Conservation (phyloP, 768 basidiomycete species). For the Suillus variegatus region DNA sequence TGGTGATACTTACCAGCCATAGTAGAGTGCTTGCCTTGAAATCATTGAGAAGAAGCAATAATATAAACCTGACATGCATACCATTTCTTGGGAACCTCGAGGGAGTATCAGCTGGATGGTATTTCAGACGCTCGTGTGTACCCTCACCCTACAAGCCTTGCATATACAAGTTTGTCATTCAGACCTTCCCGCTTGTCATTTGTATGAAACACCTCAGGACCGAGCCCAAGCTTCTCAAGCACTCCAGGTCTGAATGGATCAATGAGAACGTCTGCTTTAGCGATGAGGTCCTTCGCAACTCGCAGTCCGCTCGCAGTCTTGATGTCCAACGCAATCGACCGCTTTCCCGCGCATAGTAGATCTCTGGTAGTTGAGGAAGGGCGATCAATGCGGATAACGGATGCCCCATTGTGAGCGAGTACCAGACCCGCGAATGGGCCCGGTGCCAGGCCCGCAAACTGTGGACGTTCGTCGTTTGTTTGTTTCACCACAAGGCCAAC, state of each 20-base stretch:
- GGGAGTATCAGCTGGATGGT: conserved; percentile 6
- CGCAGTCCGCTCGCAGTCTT: conserved; percentile 61
- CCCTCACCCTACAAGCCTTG: conserved; percentile 71
- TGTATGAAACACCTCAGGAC: conserved; percentile 73
- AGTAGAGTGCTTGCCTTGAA: conserved; percentile 62
- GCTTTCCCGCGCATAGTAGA: conserved; percentile 70
- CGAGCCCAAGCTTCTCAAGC: conserved; percentile 74
- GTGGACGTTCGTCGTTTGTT: neutral
- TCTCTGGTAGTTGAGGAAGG: conserved; percentile 48
- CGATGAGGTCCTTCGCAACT: conserved; percentile 57
- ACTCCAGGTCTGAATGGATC: conserved; percentile 86
- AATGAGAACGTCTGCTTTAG: conserved; percentile 75
- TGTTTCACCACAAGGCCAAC: neutral
- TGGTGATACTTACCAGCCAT: conserved; percentile 64
- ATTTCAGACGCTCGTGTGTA: conserved; percentile 7
- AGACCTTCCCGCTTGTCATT: conserved; percentile 42
- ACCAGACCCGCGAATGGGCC: conserved; percentile 79
- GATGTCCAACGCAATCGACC: conserved; percentile 69
- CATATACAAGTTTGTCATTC: conserved; percentile 69
- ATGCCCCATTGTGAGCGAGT: conserved; percentile 79
- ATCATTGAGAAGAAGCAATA: conserved; percentile 17
- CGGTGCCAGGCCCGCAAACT: conserved; percentile 85
- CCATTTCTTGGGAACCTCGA: conserved; percentile 64
- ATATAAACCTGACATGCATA: conserved; percentile 25
- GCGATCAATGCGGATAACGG: conserved; percentile 73